A percentile compares a stretch with the other conserved stretches of the same genome.
Evolutionary conservation across 805 yeast species (phyloP).

Genomic region (Wickerhamiella occidentalis): DNA sequence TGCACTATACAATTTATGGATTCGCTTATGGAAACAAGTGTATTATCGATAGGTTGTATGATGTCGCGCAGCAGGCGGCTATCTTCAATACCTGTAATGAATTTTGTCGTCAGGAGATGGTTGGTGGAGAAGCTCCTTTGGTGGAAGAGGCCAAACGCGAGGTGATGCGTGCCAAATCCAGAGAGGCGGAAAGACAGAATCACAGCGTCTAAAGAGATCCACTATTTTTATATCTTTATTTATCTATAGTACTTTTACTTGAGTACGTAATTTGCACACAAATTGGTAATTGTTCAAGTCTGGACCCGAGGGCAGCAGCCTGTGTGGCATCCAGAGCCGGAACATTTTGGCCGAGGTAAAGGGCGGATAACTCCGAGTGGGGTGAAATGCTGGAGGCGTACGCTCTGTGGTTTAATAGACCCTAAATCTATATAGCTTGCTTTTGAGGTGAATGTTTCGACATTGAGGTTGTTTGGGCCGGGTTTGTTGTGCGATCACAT

Average conservation of each 20-base stretch:
- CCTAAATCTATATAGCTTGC: not conserved
- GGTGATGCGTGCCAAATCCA: not conserved
- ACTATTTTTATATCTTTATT: too few species aligned
- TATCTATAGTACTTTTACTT: too few species aligned
- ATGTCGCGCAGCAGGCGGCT: conserved; percentile 66
- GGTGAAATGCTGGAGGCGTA: not conserved
- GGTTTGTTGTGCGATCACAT: conserved; percentile 5
- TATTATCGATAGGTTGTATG: conserved; percentile 57
- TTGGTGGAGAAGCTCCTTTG: conserved; percentile 14
- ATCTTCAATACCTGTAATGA: conserved; percentile 64
- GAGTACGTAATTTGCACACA: too few species aligned
- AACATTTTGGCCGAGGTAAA: not conserved
- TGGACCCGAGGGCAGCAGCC: not conserved
- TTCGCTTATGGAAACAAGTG: conserved; percentile 64
- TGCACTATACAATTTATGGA: conserved; percentile 73
- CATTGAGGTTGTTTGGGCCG: not conserved
- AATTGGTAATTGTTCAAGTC: not conserved
- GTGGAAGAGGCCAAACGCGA: conserved; percentile 8
- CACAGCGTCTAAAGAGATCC: not conserved
- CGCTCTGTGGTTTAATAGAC: not conserved
- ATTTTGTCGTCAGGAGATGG: conserved; percentile 42
- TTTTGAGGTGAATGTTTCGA: not conserved
- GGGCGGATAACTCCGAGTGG: not conserved
- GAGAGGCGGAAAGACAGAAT: not conserved
- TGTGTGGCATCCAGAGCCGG: not conserved